Conservation (phyloP, 306 rosid genomes). For the Acacia melanoxylon region DNA sequence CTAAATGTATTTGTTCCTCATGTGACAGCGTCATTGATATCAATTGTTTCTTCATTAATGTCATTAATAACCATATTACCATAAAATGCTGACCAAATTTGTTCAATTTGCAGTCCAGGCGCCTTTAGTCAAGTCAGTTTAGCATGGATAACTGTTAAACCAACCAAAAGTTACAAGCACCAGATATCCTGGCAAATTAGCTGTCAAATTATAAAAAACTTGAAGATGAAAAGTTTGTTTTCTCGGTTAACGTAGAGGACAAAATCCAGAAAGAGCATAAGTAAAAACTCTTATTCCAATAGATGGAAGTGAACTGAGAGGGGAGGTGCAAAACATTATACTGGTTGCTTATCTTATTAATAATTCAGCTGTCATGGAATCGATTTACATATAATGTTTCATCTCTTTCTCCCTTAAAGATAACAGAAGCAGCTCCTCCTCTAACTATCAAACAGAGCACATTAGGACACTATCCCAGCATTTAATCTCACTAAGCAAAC, state of each 20-base stretch:
- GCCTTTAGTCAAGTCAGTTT: conserved; percentile 7
- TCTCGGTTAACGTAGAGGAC: neutral
- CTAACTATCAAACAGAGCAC: conserved; percentile 12
- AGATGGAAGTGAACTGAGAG: neutral
- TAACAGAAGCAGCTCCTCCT: conserved; percentile 6
- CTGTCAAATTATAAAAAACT: neutral
- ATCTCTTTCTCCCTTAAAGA: neutral
- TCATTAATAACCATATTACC: neutral
- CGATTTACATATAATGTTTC: neutral
- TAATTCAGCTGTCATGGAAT: neutral
- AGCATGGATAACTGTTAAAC: neutral
- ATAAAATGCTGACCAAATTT: neutral
- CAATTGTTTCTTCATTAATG: neutral
- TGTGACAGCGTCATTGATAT: neutral
- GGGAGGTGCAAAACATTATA: neutral
- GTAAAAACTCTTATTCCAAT: neutral
- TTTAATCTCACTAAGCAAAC: conserved; percentile 4
- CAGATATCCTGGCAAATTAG: neutral
- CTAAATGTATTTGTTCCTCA: neutral
- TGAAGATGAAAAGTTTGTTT: neutral
- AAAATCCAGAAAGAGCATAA: neutral
- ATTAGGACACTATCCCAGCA: neutral
- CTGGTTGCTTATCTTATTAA: neutral
- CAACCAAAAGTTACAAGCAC: neutral
- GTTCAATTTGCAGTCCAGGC: neutral